Evolutionary conservation across 2,329 filamentous ascomycete genomes (phyloP).

Genomic region (Fusarium sororula): DNA sequence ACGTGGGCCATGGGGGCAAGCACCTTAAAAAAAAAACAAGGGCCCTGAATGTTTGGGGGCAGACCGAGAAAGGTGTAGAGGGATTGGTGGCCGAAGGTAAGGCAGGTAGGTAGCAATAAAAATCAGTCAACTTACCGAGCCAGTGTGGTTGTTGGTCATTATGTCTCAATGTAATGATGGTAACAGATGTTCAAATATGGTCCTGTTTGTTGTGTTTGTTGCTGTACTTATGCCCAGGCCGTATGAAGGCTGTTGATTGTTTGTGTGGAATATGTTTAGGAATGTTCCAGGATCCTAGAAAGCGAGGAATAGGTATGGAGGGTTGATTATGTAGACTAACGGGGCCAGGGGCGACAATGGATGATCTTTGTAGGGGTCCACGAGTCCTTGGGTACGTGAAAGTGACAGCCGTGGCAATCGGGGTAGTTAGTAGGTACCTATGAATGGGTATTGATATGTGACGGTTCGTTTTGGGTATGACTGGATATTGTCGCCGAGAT

Average conservation of each 20-base stretch:
- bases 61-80: neutral
- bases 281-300: constrained; percentile 39
- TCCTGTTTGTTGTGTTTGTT: neutral
- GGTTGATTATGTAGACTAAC: constrained; percentile 27
- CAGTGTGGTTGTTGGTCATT: neutral
- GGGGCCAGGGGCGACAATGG: constrained; percentile 28
- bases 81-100: neutral
- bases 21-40: neutral
- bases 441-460: neutral
- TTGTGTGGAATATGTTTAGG: constrained; percentile 40
- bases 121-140: constrained; percentile 2
- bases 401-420: constrained; percentile 1
- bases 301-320: neutral
- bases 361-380: constrained; percentile 28
- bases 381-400: constrained; percentile 1
- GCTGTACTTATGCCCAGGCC: neutral
- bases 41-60: neutral
- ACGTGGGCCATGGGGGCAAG: constrained; percentile 17
- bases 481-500: neutral
- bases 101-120: neutral
- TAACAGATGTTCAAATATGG: neutral
- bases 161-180: neutral
- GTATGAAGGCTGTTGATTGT: neutral
- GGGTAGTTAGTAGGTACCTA: neutral
- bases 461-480: neutral